Conservation (phyloP, 805 yeast species). For the Ogataea paradorogensis region DNA sequence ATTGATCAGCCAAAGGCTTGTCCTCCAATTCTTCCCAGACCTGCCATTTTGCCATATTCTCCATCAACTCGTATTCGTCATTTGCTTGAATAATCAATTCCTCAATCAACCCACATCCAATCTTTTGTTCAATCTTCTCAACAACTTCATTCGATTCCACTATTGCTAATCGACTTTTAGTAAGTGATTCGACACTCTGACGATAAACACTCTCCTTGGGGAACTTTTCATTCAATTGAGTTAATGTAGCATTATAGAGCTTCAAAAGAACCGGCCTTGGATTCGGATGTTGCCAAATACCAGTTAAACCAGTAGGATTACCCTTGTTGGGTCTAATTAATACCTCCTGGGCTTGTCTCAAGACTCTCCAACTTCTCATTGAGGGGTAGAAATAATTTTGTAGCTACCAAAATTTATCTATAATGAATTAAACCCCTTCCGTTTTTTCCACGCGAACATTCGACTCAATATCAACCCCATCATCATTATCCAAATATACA, state of each 20-base stretch:
- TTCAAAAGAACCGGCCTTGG: slow-evolving; percentile 77
- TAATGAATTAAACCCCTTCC: neutral
- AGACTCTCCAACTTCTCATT: slow-evolving; percentile 35
- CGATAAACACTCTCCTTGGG: slow-evolving; percentile 75
- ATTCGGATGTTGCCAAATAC: slow-evolving; percentile 73
- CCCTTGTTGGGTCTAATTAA: slow-evolving; percentile 60
- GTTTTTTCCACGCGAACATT: slow-evolving; percentile 11
- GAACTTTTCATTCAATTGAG: slow-evolving; percentile 52
- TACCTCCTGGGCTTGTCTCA: slow-evolving; percentile 43
- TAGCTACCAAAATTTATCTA: neutral
- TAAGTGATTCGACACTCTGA: slow-evolving; percentile 69
- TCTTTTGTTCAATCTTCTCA: slow-evolving; percentile 65
- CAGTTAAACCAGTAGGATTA: slow-evolving; percentile 79
- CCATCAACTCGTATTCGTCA: slow-evolving; percentile 69
- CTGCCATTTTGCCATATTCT: slow-evolving; percentile 65
- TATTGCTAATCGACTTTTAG: slow-evolving; percentile 62
- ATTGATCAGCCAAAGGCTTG: slow-evolving; percentile 75
- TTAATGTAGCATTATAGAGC: slow-evolving; percentile 67
- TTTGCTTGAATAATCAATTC: slow-evolving; percentile 80
- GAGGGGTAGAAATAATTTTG: slow-evolving; percentile 7
- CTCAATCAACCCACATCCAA: slow-evolving; percentile 83
- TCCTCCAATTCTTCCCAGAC: slow-evolving; percentile 81
- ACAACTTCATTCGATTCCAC: slow-evolving; percentile 62
- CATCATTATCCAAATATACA: slow-evolving; percentile 21
- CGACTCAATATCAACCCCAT: slow-evolving; percentile 22